Percentiles rank a stretch among this genome's conserved stretches.
Conservation (phyloP, 805 yeast genomes). For the Metschnikowia henanensis region DNA sequence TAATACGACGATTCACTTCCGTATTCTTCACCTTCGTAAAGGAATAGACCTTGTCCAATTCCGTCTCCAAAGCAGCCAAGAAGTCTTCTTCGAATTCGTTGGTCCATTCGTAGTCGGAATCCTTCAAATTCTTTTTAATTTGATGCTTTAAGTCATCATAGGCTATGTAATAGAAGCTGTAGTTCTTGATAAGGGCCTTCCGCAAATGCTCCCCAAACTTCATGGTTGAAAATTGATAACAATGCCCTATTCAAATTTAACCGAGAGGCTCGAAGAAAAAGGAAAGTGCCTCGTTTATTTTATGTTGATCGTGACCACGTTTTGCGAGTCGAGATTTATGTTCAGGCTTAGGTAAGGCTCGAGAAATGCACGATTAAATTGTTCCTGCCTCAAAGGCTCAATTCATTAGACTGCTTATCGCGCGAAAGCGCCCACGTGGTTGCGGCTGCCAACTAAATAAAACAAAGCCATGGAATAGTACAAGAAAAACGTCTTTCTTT, state of each 20-base stretch:
- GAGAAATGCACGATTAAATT: no score
- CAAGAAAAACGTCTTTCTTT: no score
- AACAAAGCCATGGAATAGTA: no score
- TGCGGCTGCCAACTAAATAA: no score
- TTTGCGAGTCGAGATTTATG: no score
- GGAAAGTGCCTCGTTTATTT: no score
- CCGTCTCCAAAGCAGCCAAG: constrained; percentile 70
- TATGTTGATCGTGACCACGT: no score
- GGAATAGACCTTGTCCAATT: constrained; percentile 89
- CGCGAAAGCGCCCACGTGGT: constrained; percentile 7
- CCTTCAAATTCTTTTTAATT: constrained; percentile 65
- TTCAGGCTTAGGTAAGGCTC: no score
- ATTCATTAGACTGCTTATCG: background rate
- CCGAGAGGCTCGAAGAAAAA: no score
- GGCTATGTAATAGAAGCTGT: constrained; percentile 85
- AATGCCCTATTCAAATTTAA: no score
- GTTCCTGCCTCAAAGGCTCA: constrained; percentile 5
- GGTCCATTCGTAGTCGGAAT: constrained; percentile 64
- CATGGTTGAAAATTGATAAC: constrained; percentile 53
- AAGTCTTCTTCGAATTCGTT: constrained; percentile 81
- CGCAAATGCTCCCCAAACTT: constrained; percentile 95
- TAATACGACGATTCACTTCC: constrained; percentile 83
- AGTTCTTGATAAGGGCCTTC: constrained; percentile 86
- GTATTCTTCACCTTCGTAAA: constrained; percentile 87
- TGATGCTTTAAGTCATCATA: constrained; percentile 89